Percentiles rank a stretch among this genome's conserved stretches.
Evolutionary conservation across 129 eudicot genomes (phyloP).

Genomic region (Flaveria linearis): DNA sequence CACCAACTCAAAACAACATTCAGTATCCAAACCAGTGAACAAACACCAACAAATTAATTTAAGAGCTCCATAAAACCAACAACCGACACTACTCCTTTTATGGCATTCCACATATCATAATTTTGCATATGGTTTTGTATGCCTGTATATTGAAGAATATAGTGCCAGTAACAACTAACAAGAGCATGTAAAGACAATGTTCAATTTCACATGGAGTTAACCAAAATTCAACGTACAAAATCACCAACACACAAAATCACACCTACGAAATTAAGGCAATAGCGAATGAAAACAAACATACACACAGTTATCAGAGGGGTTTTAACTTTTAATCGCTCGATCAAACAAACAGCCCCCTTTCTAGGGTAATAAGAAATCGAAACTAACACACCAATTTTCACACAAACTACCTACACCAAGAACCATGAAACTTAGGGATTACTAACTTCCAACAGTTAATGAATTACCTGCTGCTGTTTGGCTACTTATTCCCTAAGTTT

Average conservation of each 20-base stretch:
- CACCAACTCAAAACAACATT: not conserved
- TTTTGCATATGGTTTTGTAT: not conserved
- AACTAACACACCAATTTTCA: slow-evolving; percentile 1
- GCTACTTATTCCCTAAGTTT: slow-evolving; percentile 96
- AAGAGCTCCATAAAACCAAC: not conserved
- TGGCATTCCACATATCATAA: not conserved
- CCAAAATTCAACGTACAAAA: slow-evolving; percentile 10
- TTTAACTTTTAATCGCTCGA: not conserved
- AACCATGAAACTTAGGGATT: not conserved
- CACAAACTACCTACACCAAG: slow-evolving; percentile 1
- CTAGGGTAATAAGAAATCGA: not conserved
- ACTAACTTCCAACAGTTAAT: not conserved
- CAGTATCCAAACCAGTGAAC: not conserved
- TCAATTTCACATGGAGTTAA: not conserved
- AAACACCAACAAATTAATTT: too few species aligned
- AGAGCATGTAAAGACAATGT: not conserved
- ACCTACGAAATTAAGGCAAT: not conserved
- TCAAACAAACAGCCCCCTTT: not conserved
- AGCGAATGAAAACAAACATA: not conserved
- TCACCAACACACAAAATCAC: slow-evolving; percentile 9
- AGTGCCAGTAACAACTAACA: slow-evolving; percentile 7
- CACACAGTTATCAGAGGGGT: not conserved
- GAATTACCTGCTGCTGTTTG: slow-evolving; percentile 84
- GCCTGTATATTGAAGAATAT: not conserved
- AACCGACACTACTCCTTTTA: not conserved